Evolutionary conservation across 2,329 filamentous ascomycete species (phyloP).

Genomic region (Clarireedia monteithiana): DNA sequence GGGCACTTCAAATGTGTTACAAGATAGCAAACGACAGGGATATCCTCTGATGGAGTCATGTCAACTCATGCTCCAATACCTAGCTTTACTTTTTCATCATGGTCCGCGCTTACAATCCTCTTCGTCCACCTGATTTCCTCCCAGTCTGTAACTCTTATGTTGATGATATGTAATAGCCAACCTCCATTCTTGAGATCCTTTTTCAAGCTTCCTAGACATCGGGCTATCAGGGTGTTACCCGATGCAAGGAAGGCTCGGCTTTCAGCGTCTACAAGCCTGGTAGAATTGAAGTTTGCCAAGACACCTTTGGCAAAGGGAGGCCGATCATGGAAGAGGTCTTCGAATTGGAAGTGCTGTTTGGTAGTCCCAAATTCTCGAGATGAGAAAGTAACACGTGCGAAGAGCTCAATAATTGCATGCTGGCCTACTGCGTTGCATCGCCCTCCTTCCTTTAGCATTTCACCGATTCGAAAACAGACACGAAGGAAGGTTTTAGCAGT

Average conservation of each 20-base stretch:
- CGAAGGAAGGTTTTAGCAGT: conserved; percentile 40
- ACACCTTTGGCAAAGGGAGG: conserved; percentile 44
- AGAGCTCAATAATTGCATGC: conserved; percentile 55
- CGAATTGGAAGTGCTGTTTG: conserved; percentile 57
- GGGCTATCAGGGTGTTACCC: conserved; percentile 33
- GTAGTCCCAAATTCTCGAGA: conserved; percentile 40
- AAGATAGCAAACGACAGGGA: conserved; percentile 9
- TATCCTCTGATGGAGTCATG: too few species aligned
- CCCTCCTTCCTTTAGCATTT: conserved; percentile 44
- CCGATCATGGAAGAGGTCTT: conserved; percentile 51
- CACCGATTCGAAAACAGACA: conserved; percentile 57
- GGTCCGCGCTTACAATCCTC: conserved; percentile 32
- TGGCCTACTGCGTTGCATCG: conserved; percentile 38
- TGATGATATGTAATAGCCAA: conserved; percentile 38
- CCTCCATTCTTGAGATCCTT: conserved; percentile 32
- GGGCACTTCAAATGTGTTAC: too few species aligned
- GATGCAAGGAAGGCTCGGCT: conserved; percentile 35
- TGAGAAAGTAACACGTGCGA: conserved; percentile 51
- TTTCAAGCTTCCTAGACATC: conserved; percentile 42
- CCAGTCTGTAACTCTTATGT: conserved; percentile 44
- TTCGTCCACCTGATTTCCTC: conserved; percentile 45
- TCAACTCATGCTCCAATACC: neutral
- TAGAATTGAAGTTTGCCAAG: conserved; percentile 39
- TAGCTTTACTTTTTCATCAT: conserved; percentile 5
- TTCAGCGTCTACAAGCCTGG: conserved; percentile 38